Percentiles rank a stretch among this genome's conserved stretches.
Conservation (phyloP, 257 asterid species). For the Solanum pimpinellifolium region DNA sequence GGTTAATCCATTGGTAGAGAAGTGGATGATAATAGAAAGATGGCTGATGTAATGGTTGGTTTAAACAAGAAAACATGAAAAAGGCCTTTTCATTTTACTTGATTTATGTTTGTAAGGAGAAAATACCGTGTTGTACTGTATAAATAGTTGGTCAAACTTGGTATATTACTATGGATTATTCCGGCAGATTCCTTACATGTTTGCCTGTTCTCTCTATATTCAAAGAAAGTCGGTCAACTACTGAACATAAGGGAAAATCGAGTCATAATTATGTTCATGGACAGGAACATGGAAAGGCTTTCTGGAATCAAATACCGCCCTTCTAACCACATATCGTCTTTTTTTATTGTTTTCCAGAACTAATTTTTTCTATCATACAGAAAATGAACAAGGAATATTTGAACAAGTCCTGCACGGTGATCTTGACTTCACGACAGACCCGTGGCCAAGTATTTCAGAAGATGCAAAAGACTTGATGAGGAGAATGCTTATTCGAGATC, state of each 20-base stretch:
- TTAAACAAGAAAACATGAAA: not conserved
- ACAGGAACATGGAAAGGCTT: not conserved
- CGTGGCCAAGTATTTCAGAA: slow-evolving; percentile 91
- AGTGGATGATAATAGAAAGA: not conserved
- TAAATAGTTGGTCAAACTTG: not conserved
- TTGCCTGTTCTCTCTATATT: not conserved
- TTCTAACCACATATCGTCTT: not conserved
- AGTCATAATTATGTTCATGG: not conserved
- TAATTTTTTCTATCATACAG: slow-evolving; percentile 16
- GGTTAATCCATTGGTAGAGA: not conserved
- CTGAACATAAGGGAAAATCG: not conserved
- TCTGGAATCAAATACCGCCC: not conserved
- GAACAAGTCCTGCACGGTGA: slow-evolving; percentile 92
- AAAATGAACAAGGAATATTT: slow-evolving; percentile 81
- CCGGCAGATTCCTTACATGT: not conserved
- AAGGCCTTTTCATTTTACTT: not conserved
- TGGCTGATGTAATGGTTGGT: not conserved
- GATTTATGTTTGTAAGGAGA: not conserved
- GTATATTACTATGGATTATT: not conserved
- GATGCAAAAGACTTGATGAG: slow-evolving; percentile 81
- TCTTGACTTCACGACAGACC: slow-evolving; percentile 84
- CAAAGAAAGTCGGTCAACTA: not conserved
- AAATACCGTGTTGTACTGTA: not conserved
- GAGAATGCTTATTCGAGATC: slow-evolving; percentile 86
- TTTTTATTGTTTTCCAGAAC: not conserved